Base-by-base conservation (phyloP, 2,329 filamentous ascomycete genomes). In the Colletotrichum simmondsii region DNA sequence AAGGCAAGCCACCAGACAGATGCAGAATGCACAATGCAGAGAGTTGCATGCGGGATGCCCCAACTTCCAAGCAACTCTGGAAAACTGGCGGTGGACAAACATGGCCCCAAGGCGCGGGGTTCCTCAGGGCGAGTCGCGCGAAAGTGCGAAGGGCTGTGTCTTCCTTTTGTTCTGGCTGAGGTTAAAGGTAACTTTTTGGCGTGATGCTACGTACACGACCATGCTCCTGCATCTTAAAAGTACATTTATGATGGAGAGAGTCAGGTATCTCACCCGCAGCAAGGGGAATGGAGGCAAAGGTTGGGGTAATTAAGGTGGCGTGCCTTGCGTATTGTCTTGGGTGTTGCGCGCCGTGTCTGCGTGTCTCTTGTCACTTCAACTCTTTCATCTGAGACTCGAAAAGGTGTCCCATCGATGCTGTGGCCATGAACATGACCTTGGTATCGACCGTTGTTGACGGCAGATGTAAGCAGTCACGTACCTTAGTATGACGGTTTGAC, bases 261-360 rank as follows among this genome's bases (percentile, higher is more conserved):
- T 42, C 37, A 42, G 37, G 37, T 42, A 42, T 42, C 37, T 22
- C 22, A 24, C 46, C n/a, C 26, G 32, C 46, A 35, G 49, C 64
- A 65, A 62, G 62, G 49, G 63, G 54, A 56, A 70, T 72, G 70
- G 70, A 60, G 58, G 60, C 65, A 46, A 56, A 26, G 54, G 46
- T 61, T 65, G 66, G 64, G 64, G 57, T 68, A 53, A 60, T 53
- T 59, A 68, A 59, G 65, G 65, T 59, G 69, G 69, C 69, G 52
- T 72, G 65, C 62, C 53, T 63, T 32, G 22, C 53, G 66, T 58
- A 11, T 26, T 52, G 68, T 56, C 64, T 62, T 60, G 58, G n/a
- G 24, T 61, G 58, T n/a, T 49, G 54, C 52, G 37, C 32, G 56
- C n/a, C 56, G 14, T 53, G 42, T 59, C 26, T 28, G n/a, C 19